Percentiles rank a stretch among this genome's conserved stretches.
Evolutionary conservation across 495 filamentous ascomycete species (phyloP).

Genomic region (Penicillium egyptiacum): DNA sequence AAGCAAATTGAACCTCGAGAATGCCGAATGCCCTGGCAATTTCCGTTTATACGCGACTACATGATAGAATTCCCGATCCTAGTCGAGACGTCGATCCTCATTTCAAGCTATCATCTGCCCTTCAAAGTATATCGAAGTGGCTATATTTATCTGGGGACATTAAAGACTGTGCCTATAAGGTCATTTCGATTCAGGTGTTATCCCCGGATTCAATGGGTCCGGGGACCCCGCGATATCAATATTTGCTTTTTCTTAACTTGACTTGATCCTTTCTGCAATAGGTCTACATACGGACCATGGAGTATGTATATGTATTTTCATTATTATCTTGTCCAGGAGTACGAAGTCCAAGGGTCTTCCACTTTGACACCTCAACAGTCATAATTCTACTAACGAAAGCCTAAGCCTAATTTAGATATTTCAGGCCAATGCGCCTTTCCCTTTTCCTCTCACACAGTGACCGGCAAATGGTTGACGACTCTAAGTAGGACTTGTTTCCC

Average conservation of each 20-base stretch:
- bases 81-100: not conserved
- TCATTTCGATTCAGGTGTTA: not conserved
- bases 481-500: constrained; percentile 2
- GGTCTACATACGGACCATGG: not conserved
- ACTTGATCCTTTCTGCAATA: not conserved
- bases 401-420: constrained; percentile 2
- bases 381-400: not conserved
- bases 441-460: not conserved
- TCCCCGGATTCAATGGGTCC: not conserved
- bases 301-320: not conserved
- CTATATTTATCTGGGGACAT: not conserved
- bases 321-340: not conserved
- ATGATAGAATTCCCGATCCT: not conserved
- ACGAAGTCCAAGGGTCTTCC: not conserved
- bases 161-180: not conserved
- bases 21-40: not conserved
- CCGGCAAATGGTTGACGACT: constrained; percentile 1
- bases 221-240: constrained; percentile 8
- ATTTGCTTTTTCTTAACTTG: not conserved
- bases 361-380: no score
- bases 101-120: not conserved
- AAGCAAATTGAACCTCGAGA: not conserved
- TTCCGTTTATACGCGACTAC: not conserved
- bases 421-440: not conserved
- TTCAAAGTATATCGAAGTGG: not conserved